Base-by-base conservation (phyloP, 495 filamentous ascomycete genomes). In the Barbatosphaeria neglecta region DNA sequence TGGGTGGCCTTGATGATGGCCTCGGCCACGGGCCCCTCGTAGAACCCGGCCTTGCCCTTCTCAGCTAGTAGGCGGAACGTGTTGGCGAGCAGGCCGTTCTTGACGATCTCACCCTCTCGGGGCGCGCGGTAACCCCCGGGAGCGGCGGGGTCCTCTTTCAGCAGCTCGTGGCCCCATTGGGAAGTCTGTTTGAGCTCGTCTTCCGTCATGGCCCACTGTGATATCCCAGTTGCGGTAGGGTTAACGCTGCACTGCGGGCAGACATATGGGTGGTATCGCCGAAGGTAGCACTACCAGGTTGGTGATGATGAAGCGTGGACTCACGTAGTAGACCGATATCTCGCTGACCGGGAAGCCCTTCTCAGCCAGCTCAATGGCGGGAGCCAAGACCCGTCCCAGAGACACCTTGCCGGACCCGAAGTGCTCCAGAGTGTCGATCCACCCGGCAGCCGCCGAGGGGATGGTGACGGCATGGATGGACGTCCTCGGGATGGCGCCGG, bases 331-430 rank as follows among this genome's bases (percentile, higher is more conserved):
- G 0, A 80, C 74, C 28, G 81, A 66, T 3, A 90, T 55, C 51
- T 89, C 83, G 31, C 78, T 81, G 8, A 93, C 84, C 3, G 87
- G 80, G 48, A 83, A 87, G 0, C 87, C 87, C n/a, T 83, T 71
- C 59, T 90, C 84, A 0, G 75, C 86, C 22, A 90, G 63, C 50
- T 83, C 76, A 54, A 90, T 83, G 1, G 82, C 87, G 8, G 86
- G 87, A 20, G 63, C 66, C 20, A 93, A 61, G 16, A 92, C 78
- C 50, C 90, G 76, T 51, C 75, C 70, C 57, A 93, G 50, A 0
- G 73, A 73, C 28, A 92, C 43, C 53, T 80, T 86, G 0, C 83
- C 83, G 48, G 83, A 88, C 0, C 87, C 87, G 59, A 90, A 90
- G 43, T 66, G 79, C 60, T 86, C 78, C 13, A 92, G 69, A 2